Evolutionary conservation across 2,329 filamentous ascomycete species (phyloP).

Genomic region (Pyrenochaeta sp.): DNA sequence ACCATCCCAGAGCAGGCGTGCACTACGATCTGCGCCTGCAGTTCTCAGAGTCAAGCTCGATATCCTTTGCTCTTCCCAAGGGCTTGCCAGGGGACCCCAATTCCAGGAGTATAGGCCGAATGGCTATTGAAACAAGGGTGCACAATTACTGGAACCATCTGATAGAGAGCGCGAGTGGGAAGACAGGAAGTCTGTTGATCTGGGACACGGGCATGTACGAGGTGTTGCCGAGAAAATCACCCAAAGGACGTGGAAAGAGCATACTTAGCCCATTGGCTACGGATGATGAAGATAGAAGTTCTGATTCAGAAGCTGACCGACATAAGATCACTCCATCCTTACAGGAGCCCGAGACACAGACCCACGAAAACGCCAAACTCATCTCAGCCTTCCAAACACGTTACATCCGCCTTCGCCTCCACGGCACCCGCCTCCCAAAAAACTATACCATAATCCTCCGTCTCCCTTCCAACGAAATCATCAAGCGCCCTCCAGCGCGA

Average conservation of each 20-base stretch:
- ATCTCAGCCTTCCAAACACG: conserved; percentile 48
- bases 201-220: conserved; percentile 58
- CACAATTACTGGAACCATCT: conserved; percentile 57
- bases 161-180: conserved; percentile 54
- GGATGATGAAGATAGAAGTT: conserved; percentile 23
- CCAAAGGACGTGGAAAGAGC: conserved; percentile 5
- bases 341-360: background rate
- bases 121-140: conserved; percentile 57
- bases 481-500: conserved; percentile 27
- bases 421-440: conserved; percentile 49
- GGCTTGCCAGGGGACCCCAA: conserved; percentile 55
- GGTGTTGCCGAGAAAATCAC: conserved; percentile 38
- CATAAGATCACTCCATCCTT: background rate
- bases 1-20: conserved; percentile 73
- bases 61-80: conserved; percentile 62
- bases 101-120: conserved; percentile 49
- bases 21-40: conserved; percentile 76
- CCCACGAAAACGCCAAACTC: conserved; percentile 48
- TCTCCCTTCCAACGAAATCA: conserved; percentile 47
- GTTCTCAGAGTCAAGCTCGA: conserved; percentile 72
- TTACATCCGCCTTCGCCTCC: conserved; percentile 53
- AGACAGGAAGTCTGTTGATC: conserved; percentile 55
- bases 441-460: conserved; percentile 53
- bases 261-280: conserved; percentile 42
- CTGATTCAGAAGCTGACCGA: background rate